phyloP scores from a whole-genome alignment of 177 flowering plant genomes.

The Vitis hybrid region DNA sequence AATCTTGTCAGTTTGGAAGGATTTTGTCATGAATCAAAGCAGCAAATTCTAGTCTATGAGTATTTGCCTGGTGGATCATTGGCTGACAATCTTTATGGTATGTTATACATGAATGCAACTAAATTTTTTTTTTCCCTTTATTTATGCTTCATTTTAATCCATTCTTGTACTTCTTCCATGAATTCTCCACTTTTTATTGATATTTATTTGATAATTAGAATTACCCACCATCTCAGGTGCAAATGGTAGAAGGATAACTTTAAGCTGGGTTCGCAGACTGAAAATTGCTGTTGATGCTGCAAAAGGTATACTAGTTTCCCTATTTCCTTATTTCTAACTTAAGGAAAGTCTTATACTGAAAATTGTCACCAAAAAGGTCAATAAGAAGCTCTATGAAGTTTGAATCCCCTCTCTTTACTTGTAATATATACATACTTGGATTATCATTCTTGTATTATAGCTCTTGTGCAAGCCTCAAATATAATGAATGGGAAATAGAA shows the following conservation, averaged over 20 bases:
- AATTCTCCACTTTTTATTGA: not conserved
- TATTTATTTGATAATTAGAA: not conserved
- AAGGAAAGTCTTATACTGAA: not conserved
- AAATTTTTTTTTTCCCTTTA: not conserved
- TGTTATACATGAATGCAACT: conserved; percentile 1
- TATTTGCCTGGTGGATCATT: conserved; percentile 84
- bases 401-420: not conserved
- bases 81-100: conserved; percentile 84
- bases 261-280: conserved; percentile 82
- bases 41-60: conserved; percentile 83
- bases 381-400: not conserved
- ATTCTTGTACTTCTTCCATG: not conserved
- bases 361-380: not conserved
- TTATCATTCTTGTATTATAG: too few relatives aligned
- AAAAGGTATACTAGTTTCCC: conserved; percentile 47
- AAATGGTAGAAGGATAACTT: conserved; percentile 51
- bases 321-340: not conserved
- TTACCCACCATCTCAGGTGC: conserved; percentile 41
- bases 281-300: conserved; percentile 93
- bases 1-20: conserved; percentile 86
- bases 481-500: too few relatives aligned
- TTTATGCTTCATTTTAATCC: not conserved
- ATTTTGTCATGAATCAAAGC: conserved; percentile 73
- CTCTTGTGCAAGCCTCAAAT: too few relatives aligned
- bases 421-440: too few relatives aligned